A percentile compares a stretch with the other conserved stretches of the same genome.
These are phyloP conservation scores for Kodamaea hsintzibuensis DNA, from an alignment of 805 yeast genomes.

Conservation along the genomic window DNA sequence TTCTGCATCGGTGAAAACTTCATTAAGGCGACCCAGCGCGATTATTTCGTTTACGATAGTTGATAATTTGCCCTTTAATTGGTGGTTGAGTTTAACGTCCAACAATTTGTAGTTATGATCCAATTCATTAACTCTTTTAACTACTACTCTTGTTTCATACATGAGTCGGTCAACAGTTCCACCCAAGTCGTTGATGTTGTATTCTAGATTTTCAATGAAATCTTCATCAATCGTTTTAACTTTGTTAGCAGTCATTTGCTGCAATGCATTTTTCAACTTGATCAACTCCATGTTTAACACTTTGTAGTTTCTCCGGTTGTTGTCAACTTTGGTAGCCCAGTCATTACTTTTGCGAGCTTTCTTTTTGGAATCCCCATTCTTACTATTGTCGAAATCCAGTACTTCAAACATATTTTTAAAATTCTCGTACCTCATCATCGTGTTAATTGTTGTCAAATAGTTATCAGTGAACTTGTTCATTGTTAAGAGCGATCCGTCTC, in stretches of 20 bases:
- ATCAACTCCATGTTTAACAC: conserved; percentile 32
- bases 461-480: conserved; percentile 18
- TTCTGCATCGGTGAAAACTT: conserved; percentile 28
- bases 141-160: conserved; percentile 43
- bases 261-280: conserved; percentile 27
- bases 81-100: conserved; percentile 28
- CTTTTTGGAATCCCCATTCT: neutral
- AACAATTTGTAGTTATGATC: conserved; percentile 34
- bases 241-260: conserved; percentile 27
- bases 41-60: conserved; percentile 27
- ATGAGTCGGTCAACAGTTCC: conserved; percentile 39
- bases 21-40: conserved; percentile 31
- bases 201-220: conserved; percentile 26
- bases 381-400: neutral
- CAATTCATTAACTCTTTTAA: conserved; percentile 40
- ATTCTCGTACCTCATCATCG: conserved; percentile 21
- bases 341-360: neutral
- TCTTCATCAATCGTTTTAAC: conserved; percentile 30
- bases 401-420: neutral
- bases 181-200: conserved; percentile 30
- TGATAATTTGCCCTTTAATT: conserved; percentile 27
- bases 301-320: conserved; percentile 19
- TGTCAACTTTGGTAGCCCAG: neutral
- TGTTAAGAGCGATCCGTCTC: conserved; percentile 10
- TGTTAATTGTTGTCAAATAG: conserved; percentile 19